Percentiles rank a stretch among this genome's conserved stretches.
Evolutionary conservation across 352 stramenopile genomes (phyloP).

Genomic region (Pythium apleroticum): DNA sequence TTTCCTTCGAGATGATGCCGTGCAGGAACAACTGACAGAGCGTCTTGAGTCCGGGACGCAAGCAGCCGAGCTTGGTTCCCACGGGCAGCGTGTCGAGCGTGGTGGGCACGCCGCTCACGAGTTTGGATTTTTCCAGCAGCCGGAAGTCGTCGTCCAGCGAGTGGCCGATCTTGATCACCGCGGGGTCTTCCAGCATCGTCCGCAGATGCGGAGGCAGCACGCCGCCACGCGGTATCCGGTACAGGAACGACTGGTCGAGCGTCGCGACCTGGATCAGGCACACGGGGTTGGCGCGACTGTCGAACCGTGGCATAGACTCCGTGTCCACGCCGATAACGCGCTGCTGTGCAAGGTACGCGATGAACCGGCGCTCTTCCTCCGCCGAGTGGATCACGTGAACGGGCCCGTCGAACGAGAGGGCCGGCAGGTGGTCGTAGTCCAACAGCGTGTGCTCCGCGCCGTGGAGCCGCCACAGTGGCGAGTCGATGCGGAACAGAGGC

Average conservation of each 20-base stretch:
- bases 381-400: slow-evolving; percentile 67
- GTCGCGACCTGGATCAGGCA: slow-evolving; percentile 80
- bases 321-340: slow-evolving; percentile 68
- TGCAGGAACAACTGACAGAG: slow-evolving; percentile 74
- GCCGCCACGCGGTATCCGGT: slow-evolving; percentile 54
- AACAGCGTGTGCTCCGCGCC: slow-evolving; percentile 41
- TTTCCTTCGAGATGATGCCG: slow-evolving; percentile 72
- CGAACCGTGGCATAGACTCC: slow-evolving; percentile 73
- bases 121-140: slow-evolving; percentile 49
- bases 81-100: slow-evolving; percentile 84
- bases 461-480: slow-evolving; percentile 47
- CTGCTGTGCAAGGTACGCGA: slow-evolving; percentile 51
- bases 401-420: slow-evolving; percentile 45
- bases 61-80: slow-evolving; percentile 71
- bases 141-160: slow-evolving; percentile 78
- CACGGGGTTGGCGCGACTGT: slow-evolving; percentile 62
- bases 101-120: slow-evolving; percentile 60
- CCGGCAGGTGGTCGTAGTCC: slow-evolving; percentile 54
- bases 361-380: slow-evolving; percentile 50
- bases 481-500: slow-evolving; percentile 67
- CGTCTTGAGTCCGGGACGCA: slow-evolving; percentile 70
- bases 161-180: slow-evolving; percentile 77
- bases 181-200: slow-evolving; percentile 51
- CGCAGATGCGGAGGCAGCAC: slow-evolving; percentile 57
- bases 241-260: slow-evolving; percentile 72